Conservation (phyloP, 805 yeast species). For the Jamesozyma gamospora region DNA sequence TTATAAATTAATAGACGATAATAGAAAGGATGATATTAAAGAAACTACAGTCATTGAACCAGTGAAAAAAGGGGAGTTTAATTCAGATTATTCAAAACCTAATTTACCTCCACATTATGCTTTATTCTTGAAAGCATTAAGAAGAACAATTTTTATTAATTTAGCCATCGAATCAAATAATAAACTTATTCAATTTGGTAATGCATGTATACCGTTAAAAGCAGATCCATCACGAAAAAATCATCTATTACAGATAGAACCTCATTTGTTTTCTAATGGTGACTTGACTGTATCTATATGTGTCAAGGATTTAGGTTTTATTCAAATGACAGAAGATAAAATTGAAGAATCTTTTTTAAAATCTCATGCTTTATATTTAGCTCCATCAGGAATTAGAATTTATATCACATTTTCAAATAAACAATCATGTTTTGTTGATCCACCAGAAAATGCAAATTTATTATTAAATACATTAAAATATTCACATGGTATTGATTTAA, state of each 20-base stretch:
- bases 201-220: slow-evolving; percentile 30
- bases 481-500: slow-evolving; percentile 30
- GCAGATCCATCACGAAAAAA: background rate
- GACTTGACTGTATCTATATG: slow-evolving; percentile 33
- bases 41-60: slow-evolving; percentile 8
- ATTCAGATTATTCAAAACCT: slow-evolving; percentile 29
- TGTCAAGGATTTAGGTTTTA: slow-evolving; percentile 26
- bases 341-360: slow-evolving; percentile 18
- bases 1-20: background rate
- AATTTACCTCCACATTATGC: slow-evolving; percentile 34
- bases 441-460: slow-evolving; percentile 35
- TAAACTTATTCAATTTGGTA: slow-evolving; percentile 41
- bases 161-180: slow-evolving; percentile 26
- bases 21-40: background rate
- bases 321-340: slow-evolving; percentile 25
- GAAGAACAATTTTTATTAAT: slow-evolving; percentile 32
- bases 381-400: slow-evolving; percentile 48
- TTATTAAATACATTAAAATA: slow-evolving; percentile 31
- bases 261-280: slow-evolving; percentile 38
- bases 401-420: slow-evolving; percentile 30
- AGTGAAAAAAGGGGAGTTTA: slow-evolving; percentile 27
- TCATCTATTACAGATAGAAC: slow-evolving; percentile 33
- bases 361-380: slow-evolving; percentile 37
- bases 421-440: slow-evolving; percentile 29
- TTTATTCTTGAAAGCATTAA: slow-evolving; percentile 41